Evolutionary conservation across 2,329 filamentous ascomycete species (phyloP), one percentile per base, ranked within the genome.

Genomic region (Fusarium goolgardi): DNA sequence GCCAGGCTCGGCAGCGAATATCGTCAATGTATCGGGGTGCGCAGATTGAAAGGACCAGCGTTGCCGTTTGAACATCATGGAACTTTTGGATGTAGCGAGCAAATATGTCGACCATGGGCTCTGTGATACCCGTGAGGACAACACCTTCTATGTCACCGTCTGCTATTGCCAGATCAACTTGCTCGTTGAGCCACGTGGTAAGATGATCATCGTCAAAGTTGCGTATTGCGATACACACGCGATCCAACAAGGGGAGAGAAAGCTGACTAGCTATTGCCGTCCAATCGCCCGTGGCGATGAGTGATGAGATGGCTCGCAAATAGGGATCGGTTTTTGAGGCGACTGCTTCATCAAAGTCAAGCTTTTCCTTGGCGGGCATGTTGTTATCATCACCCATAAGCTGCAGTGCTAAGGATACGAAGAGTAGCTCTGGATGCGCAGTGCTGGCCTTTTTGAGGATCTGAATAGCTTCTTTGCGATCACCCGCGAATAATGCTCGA

Each of bases 241-340:
- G 89, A 75, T 95, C 92, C 15, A 88, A 85, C 3, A 96, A 84
- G 2, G 92, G 90, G 3, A 96, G 84, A 29, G 91, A 91, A 21
- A 85, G 82, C 75, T 94, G 91, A 67, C 90, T 86, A 39, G 91
- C 89, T 40, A 96, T 91, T 40, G 86, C 85, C 20, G 86, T 82
- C 93, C 93, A 96, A 75, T 93, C 86, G 6, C 90, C 90, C 0
- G 89, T 92, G 12, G 90, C 89, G 63, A 96, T 91, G 69, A 92
- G 89, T 5, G 90, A 89, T 25, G 93, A 92, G 47, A 96, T 90
- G 8, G 91, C 92, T 56, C 92, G 90, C 25, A 96, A 85, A 74
- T 94, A 95, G 0, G 92, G 90, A 71, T 96, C 91, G 0, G 90
- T 88, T 63, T 90, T 86, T 60, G 85, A 87, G 27, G 88, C 86